phyloP scores from a whole-genome alignment of 441 rosid genomes.

The Gossypium laxum region DNA sequence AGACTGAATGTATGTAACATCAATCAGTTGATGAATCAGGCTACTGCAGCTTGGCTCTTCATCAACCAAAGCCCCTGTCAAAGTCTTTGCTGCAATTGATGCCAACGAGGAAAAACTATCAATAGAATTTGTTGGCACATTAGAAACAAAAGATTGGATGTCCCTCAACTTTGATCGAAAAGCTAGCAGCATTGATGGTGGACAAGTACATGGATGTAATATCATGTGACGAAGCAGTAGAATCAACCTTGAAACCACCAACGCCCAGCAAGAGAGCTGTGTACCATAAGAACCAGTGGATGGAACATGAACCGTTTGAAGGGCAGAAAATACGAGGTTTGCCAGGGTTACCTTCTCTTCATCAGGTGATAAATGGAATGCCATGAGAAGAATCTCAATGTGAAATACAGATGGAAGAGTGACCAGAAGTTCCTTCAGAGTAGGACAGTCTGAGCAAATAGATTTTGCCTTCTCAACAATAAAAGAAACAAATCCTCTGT shows the following conservation, averaged over 20 bases:
- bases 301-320: constrained; percentile 41
- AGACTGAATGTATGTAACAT: constrained; percentile 55
- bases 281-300: constrained; percentile 26
- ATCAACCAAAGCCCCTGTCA: constrained; percentile 48
- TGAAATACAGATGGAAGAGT: constrained; percentile 86
- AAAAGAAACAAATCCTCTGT: constrained; percentile 49
- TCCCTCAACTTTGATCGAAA: constrained; percentile 77
- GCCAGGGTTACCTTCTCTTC: constrained; percentile 66
- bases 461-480: constrained; percentile 47
- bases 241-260: constrained; percentile 82
- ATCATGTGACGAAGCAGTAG: constrained; percentile 82
- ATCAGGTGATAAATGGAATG: constrained; percentile 82
- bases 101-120: constrained; percentile 73
- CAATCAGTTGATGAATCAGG: constrained; percentile 69
- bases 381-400: constrained; percentile 87
- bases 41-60: constrained; percentile 45
- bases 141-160: constrained; percentile 39
- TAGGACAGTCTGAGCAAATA: constrained; percentile 44
- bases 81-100: constrained; percentile 40
- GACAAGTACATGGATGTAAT: constrained; percentile 59
- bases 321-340: constrained; percentile 45
- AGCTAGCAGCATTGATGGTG: constrained; percentile 66
- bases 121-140: constrained; percentile 30
- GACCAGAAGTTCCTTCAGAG: constrained; percentile 53
- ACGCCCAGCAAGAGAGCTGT: constrained; percentile 82